Base-by-base conservation (phyloP, 192 early-diverging fungal genomes). In the Spizellomyces sp. region DNA sequence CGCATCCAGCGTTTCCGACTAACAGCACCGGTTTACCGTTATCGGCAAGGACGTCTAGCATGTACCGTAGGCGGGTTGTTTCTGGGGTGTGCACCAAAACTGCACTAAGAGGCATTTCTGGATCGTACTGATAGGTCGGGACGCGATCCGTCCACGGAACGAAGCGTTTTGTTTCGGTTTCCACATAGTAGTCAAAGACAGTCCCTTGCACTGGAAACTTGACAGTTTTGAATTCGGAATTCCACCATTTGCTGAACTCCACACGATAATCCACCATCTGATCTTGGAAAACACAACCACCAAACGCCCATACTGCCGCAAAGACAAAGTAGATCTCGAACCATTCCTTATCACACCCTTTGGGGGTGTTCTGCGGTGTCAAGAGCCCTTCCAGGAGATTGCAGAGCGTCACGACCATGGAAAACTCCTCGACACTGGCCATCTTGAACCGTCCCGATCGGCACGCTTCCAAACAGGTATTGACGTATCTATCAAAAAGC, bases 241-340 rank as follows among this genome's bases (percentile, higher is more conserved):
- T 88, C 86, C 85, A 89, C 87, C 87, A 89, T 67, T 85, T 88
- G 41, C 75, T 79, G 66, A 89, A 89, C 62, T 89, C 87, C 43
- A 77, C 62, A 12, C 87, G 80, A 64, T 88, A 86, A 58, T 89
- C 87, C 7, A 85, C 78, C 48, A 87, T 64, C 62, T 86, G 84
- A 64, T 89, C 86, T 63, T 88, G 86, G 73, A 86, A 81, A 42
- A 89, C 78, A 61, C 82, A 82, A 10, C 87, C 87, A 15, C 87
- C 87, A 65, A 89, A 89, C 4, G 87, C 85, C 87, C 87, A 89
- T 1, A 89, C 86, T 10, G 86, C 86, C 0, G 88, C 83, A 79
- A 89, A 89, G 27, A 79, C 81, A 75, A 89, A 89, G 79, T 89
- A 89, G 8, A 89, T 82, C 67, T 89, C 88, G 76, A 87, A 89